Percentiles rank a stretch among this genome's conserved stretches.
Evolutionary conservation across 148 eudicot genomes (phyloP).

Genomic region (Arctostaphylos glauca): DNA sequence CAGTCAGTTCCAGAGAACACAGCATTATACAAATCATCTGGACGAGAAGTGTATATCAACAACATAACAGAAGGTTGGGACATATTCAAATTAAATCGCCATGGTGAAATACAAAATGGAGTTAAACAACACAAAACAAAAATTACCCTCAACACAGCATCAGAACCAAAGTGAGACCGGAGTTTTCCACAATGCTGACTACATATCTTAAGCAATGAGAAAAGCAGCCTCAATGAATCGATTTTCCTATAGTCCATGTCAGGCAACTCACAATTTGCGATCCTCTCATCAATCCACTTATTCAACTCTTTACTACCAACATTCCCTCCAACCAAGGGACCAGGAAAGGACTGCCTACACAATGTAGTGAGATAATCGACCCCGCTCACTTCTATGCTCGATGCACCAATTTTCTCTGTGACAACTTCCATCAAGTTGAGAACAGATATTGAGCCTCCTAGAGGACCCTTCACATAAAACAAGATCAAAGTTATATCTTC

Average conservation of each 20-base stretch:
- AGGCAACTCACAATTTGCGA: constrained; percentile 32
- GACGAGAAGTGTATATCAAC: neutral
- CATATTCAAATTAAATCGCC: neutral
- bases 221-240: constrained; percentile 63
- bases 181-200: constrained; percentile 92
- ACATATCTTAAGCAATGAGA: constrained; percentile 86
- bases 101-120: neutral
- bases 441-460: constrained; percentile 55
- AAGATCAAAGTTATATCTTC: constrained; percentile 19
- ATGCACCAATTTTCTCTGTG: constrained; percentile 30
- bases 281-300: constrained; percentile 83
- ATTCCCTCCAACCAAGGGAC: constrained; percentile 77
- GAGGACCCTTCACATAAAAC: constrained; percentile 58
- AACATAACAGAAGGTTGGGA: neutral
- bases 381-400: constrained; percentile 19
- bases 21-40: neutral
- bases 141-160: constrained; percentile 58
- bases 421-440: constrained; percentile 63
- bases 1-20: neutral
- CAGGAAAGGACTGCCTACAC: constrained; percentile 55
- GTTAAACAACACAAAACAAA: neutral
- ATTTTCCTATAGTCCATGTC: constrained; percentile 42
- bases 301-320: constrained; percentile 68
- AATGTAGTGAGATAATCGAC: constrained; percentile 34
- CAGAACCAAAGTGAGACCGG: constrained; percentile 79